phyloP scores from a whole-genome alignment of 495 filamentous ascomycete genomes.

The Clavariopsis aquatica region DNA sequence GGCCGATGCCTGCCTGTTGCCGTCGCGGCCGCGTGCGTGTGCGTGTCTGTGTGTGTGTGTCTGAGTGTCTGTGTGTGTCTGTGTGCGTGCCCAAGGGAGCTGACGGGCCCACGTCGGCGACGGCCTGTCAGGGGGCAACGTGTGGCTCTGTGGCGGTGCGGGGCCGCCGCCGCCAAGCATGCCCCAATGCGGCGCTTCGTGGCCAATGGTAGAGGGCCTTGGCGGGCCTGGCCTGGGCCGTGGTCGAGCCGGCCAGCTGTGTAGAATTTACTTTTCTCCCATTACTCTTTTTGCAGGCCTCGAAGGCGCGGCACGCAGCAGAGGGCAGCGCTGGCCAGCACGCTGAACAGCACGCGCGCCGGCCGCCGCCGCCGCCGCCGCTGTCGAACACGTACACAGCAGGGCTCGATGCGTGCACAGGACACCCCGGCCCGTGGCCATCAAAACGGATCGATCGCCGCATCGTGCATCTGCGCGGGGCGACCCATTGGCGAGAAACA shows the following conservation, averaged over 20 bases:
- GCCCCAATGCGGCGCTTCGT: too few relatives aligned
- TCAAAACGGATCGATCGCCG: background rate
- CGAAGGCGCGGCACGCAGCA: too few relatives aligned
- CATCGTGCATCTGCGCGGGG: background rate
- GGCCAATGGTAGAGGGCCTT: background rate
- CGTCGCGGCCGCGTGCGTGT: conserved; percentile 15
- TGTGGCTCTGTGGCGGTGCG: background rate
- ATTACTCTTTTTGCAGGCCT: too few relatives aligned
- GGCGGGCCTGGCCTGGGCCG: background rate
- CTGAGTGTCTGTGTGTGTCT: too few relatives aligned
- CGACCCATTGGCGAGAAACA: background rate
- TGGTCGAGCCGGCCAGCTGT: background rate
- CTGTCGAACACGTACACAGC: background rate
- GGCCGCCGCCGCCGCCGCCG: too few relatives aligned
- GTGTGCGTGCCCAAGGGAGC: conserved; percentile 9
- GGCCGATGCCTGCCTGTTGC: conserved; percentile 14
- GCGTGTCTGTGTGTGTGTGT: too few relatives aligned
- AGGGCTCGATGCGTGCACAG: too few relatives aligned
- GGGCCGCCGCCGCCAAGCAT: background rate
- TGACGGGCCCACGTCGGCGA: background rate
- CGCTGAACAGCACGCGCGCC: too few relatives aligned
- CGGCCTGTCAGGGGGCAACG: background rate
- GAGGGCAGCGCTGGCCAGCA: too few relatives aligned
- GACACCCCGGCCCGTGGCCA: background rate
- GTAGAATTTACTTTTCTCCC: too few relatives aligned